Evolutionary conservation across 345 rosid genomes (phyloP), one percentile per base, ranked within the genome.

Genomic region (Hibiscus syriacus): DNA sequence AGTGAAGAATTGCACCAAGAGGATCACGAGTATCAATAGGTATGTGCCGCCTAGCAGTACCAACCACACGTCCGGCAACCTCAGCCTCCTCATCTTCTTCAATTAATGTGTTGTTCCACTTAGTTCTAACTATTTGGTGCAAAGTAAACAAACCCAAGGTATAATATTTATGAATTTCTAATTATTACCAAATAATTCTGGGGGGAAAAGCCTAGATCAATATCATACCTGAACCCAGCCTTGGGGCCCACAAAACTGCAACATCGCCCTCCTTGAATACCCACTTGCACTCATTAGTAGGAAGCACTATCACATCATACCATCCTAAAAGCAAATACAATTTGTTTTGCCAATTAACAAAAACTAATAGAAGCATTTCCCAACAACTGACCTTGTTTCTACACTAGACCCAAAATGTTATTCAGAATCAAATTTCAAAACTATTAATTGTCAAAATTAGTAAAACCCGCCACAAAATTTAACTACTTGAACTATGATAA

Each of bases 221-320:
- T 70, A 72, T 57, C 78, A 67, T 39, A 90, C 94, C 92, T 81
- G 88, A 74, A 32, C 91, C 95, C 57, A 98, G n/a, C 71, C 84
- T 86, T 48, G 89, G 96, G 59, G 78, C 80, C 46, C 97, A 94
- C 69, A 94, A 82, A 81, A 91, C 92, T 23, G 93, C 97, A 80
- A 94, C 99, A 75, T 94, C 99, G 34, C 99, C 99, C 86, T 94
- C 99, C 83, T 94, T 94, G 70, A 94, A 91, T 61, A 78, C 70
- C 99, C 98, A 94, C 79, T 88, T 94, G 82, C 85, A 87, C 54
- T 91, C 99, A 52, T 76, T 83, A 59, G 76, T 74, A 36, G 98
- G 87, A 71, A 82, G 82, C 54, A 91, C 88, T 64, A 86, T 77
- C 61, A 83, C 97, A 83, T 94, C 99, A 67, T 86, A 91, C 99